Evolutionary conservation across 495 filamentous ascomycete species (phyloP).

Genomic region (Annulohypoxylon stygium): DNA sequence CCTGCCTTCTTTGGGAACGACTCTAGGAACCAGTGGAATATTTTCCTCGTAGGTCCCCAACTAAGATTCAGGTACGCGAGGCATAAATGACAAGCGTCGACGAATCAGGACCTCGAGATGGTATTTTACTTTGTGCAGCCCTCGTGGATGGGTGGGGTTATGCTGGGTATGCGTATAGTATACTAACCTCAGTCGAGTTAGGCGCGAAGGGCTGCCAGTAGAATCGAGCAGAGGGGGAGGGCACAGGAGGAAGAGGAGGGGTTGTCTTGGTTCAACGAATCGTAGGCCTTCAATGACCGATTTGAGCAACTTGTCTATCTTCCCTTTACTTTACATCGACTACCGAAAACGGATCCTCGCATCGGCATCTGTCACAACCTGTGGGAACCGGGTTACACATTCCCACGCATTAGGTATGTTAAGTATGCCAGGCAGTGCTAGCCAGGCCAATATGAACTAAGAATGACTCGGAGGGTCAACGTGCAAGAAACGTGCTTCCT

Average conservation of each 20-base stretch:
- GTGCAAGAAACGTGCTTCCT: slow-evolving; percentile 49
- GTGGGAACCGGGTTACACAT: slow-evolving; percentile 40
- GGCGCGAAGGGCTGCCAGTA: slow-evolving; percentile 16
- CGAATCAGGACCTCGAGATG: slow-evolving; percentile 37
- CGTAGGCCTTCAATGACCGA: slow-evolving; percentile 18
- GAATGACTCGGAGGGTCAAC: slow-evolving; percentile 32
- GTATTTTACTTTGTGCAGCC: slow-evolving; percentile 11
- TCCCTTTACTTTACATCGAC: slow-evolving; percentile 31
- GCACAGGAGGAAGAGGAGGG: slow-evolving; percentile 24
- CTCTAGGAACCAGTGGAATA: slow-evolving; percentile 10
- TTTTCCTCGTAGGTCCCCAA: slow-evolving; percentile 26
- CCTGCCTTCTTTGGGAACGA: slow-evolving; percentile 40
- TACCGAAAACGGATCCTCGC: slow-evolving; percentile 45
- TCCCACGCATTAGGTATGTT: slow-evolving; percentile 30
- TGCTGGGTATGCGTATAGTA: slow-evolving; percentile 20
- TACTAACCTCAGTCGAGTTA: slow-evolving; percentile 44
- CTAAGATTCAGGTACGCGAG: slow-evolving; percentile 48
- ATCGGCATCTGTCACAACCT: slow-evolving; percentile 34
- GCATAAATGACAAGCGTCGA: slow-evolving; percentile 36
- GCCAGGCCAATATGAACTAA: slow-evolving; percentile 31
- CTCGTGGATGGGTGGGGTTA: slow-evolving; percentile 43
- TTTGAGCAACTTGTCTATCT: slow-evolving; percentile 24
- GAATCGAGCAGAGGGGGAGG: slow-evolving; percentile 9
- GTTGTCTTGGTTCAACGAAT: slow-evolving; percentile 41
- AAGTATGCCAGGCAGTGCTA: slow-evolving; percentile 25